These are phyloP conservation scores for Tulasnella sp. DNA, from an alignment of 768 basidiomycete genomes.

Conservation along the genomic window DNA sequence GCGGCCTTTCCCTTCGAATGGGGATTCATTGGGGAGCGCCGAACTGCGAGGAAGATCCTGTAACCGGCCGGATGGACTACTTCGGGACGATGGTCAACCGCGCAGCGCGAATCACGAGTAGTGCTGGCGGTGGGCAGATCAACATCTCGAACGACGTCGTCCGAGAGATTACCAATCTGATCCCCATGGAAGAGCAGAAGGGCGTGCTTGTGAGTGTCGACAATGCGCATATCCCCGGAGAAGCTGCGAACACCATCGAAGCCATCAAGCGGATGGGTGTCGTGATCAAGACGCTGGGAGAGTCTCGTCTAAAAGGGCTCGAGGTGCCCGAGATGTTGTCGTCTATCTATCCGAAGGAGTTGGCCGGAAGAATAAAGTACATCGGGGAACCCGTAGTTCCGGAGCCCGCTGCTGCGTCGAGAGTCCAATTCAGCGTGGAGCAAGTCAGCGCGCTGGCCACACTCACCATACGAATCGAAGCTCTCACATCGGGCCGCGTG, in stretches of 20 bases:
- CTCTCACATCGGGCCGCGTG: constrained; percentile 51
- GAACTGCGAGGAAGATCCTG: constrained; percentile 81
- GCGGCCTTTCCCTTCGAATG: constrained; percentile 93
- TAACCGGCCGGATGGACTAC: constrained; percentile 95
- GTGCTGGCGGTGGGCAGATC: constrained; percentile 87
- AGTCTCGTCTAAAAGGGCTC: constrained; percentile 87
- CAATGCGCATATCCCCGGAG: constrained; percentile 16
- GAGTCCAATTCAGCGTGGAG: constrained; percentile 56
- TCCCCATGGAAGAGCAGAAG: constrained; percentile 24
- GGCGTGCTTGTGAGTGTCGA: constrained; percentile 19
- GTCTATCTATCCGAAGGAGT: constrained; percentile 64
- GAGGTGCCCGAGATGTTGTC: constrained; percentile 84
- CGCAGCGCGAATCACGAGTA: constrained; percentile 70
- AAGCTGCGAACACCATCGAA: constrained; percentile 39
- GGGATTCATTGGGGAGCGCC: constrained; percentile 91
- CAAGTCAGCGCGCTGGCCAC: constrained; percentile 65
- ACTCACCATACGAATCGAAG: constrained; percentile 70
- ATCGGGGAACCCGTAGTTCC: constrained; percentile 30
- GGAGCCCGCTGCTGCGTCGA: constrained; percentile 28
- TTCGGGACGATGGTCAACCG: constrained; percentile 95
- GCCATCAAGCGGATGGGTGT: constrained; percentile 66
- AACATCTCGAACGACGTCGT: constrained; percentile 83
- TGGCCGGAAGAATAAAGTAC: constrained; percentile 51
- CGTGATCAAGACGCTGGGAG: constrained; percentile 65
- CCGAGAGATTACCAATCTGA: constrained; percentile 58